Conservation (phyloP, 163 green algal species). For the Scenedesmus sp. region DNA sequence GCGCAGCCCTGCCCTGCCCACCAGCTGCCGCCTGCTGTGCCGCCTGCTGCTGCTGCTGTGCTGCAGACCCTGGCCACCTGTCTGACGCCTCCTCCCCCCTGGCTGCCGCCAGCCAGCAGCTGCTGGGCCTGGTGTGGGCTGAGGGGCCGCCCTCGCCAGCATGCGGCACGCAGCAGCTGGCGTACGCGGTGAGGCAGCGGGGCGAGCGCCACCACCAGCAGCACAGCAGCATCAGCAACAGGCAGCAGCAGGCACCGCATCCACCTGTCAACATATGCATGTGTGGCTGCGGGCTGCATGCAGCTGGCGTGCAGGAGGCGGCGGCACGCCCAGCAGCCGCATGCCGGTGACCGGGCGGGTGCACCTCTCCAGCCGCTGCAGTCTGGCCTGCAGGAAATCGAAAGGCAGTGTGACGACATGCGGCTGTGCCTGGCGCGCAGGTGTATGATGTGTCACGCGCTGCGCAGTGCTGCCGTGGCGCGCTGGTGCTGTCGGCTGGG, state of each 20-base stretch:
- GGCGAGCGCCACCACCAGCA: constrained; percentile 4
- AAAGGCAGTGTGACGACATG: not conserved
- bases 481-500: constrained; percentile 68
- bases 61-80: constrained; percentile 18
- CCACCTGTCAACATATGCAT: no score
- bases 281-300: not conserved
- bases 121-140: constrained; percentile 79
- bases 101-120: constrained; percentile 53
- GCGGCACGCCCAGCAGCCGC: no score
- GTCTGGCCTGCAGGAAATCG: constrained; percentile 8
- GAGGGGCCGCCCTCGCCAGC: constrained; percentile 46
- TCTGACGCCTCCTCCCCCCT: not conserved
- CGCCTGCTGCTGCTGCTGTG: not conserved
- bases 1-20: not conserved
- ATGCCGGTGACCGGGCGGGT: not conserved
- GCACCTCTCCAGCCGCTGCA: constrained; percentile 49
- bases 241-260: not conserved
- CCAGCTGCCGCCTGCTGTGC: not conserved
- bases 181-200: constrained; percentile 9
- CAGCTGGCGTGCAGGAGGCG: not conserved
- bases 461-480: constrained; percentile 52
- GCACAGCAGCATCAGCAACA: no score
- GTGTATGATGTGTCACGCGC: constrained; percentile 67
- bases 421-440: not conserved
- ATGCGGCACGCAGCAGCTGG: constrained; percentile 49